These are phyloP conservation scores for Pelargonium australe DNA, from an alignment of 441 rosid species.

Conservation along the genomic window DNA sequence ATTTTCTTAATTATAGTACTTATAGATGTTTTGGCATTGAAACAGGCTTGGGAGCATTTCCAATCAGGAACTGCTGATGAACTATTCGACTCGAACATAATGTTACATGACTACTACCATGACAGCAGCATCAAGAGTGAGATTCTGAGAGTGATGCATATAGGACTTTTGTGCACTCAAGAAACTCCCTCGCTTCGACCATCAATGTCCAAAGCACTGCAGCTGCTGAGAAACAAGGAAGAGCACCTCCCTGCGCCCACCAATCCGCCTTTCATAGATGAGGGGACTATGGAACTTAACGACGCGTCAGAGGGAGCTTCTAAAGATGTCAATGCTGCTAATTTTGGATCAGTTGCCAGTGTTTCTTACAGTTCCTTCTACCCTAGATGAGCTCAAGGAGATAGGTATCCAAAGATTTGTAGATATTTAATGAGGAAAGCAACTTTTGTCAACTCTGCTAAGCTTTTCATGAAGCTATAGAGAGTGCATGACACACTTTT, in stretches of 20 bases:
- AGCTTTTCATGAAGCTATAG: too few species aligned
- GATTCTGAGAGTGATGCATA: conserved; percentile 50
- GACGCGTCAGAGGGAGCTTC: conserved; percentile 43
- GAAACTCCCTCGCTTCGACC: conserved; percentile 66
- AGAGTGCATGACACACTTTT: too few species aligned
- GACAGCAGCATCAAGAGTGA: conserved; percentile 42
- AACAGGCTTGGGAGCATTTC: conserved; percentile 76
- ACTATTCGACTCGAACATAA: conserved; percentile 60
- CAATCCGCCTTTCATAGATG: conserved; percentile 82
- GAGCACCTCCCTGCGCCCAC: conserved; percentile 60
- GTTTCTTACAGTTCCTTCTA: conserved; percentile 3
- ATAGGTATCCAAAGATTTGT: neutral
- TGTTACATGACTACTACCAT: conserved; percentile 33
- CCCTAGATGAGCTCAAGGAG: conserved; percentile 4
- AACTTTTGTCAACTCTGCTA: too few species aligned
- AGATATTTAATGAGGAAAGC: too few species aligned
- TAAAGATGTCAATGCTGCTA: conserved; percentile 34
- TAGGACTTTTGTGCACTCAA: conserved; percentile 83
- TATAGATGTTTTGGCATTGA: neutral
- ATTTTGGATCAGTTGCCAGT: neutral
- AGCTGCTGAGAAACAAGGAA: conserved; percentile 64
- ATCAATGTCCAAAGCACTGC: conserved; percentile 62
- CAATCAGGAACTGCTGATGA: conserved; percentile 59
- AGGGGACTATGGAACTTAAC: conserved; percentile 67
- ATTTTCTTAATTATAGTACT: neutral